These are phyloP conservation scores for Trichoderma citrinoviride DNA, from an alignment of 2,329 filamentous ascomycete species.

Conservation along the genomic window DNA sequence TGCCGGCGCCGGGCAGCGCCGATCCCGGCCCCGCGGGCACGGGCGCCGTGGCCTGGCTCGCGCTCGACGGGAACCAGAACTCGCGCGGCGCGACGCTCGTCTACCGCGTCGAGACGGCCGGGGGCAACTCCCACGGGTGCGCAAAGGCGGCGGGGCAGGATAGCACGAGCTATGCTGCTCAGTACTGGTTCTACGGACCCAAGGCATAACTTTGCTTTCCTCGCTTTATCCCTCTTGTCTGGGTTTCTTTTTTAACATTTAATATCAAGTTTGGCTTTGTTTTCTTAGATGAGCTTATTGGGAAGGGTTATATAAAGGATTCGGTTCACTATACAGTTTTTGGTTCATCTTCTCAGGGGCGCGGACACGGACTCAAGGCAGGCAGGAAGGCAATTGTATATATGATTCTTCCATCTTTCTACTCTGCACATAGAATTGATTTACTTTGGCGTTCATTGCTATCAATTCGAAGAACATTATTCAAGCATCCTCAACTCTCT, in stretches of 20 bases:
- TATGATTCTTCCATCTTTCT: background rate
- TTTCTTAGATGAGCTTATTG: background rate
- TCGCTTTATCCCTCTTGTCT: background rate
- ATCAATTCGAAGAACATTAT: background rate
- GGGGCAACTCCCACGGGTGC: slow-evolving; percentile 48
- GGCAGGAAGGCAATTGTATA: background rate
- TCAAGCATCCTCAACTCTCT: background rate
- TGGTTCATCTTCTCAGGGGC: background rate
- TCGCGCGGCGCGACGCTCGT: slow-evolving; percentile 42
- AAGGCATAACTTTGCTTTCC: background rate
- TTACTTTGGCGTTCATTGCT: background rate
- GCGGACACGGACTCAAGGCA: background rate
- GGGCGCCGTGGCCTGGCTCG: slow-evolving; percentile 56
- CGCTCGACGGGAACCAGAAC: slow-evolving; percentile 43
- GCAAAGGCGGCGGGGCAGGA: slow-evolving; percentile 38
- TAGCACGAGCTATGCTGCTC: slow-evolving; percentile 56
- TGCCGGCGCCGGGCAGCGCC: slow-evolving; percentile 51
- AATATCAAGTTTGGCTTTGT: background rate
- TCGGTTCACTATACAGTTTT: background rate
- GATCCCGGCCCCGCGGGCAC: slow-evolving; percentile 47
- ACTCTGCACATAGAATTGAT: background rate
- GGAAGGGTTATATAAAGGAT: background rate
- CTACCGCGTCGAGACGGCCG: slow-evolving; percentile 56
- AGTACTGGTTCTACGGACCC: slow-evolving; percentile 56
- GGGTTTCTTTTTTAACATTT: background rate